Percentiles rank a stretch among this genome's conserved stretches.
Evolutionary conservation across 164 flowering plant species (phyloP).

Genomic region (Platanus orientalis): DNA sequence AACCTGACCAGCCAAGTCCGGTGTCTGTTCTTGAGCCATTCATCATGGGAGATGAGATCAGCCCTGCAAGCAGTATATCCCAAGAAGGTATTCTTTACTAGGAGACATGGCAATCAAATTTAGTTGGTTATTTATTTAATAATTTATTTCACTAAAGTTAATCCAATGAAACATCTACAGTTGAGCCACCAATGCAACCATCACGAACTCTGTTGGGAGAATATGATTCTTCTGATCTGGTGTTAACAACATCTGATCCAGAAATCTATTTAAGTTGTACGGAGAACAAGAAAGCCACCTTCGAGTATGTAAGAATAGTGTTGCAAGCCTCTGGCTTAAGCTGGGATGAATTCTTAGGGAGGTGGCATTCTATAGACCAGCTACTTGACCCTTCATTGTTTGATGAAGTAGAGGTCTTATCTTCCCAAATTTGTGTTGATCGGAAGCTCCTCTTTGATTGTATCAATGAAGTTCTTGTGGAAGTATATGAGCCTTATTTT

Average conservation of each 20-base stretch:
- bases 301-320: constrained; percentile 56
- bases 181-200: constrained; percentile 47
- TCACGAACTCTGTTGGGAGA: constrained; percentile 61
- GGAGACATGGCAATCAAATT: constrained; percentile 1
- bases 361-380: constrained; percentile 40
- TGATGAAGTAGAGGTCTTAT: constrained; percentile 45
- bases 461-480: constrained; percentile 65
- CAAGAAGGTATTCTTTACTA: constrained; percentile 38
- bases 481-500: constrained; percentile 36
- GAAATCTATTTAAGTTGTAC: constrained; percentile 15
- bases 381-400: constrained; percentile 54
- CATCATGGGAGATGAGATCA: constrained; percentile 56
- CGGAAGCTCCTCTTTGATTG: constrained; percentile 70
- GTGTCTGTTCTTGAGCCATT: constrained; percentile 81
- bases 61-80: constrained; percentile 41
- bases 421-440: constrained; percentile 42
- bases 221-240: constrained; percentile 17
- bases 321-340: constrained; percentile 47
- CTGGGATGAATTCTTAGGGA: constrained; percentile 45
- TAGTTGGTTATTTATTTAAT: background rate
- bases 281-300: constrained; percentile 37
- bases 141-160: background rate
- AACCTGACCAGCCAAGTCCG: constrained; percentile 70
- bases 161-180: constrained; percentile 30
- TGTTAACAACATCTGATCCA: constrained; percentile 14